Percentiles rank a stretch among this genome's conserved stretches.
These are phyloP conservation scores for Prototheca wickerhamii DNA, from an alignment of 163 green algal species.

Conservation along the genomic window DNA sequence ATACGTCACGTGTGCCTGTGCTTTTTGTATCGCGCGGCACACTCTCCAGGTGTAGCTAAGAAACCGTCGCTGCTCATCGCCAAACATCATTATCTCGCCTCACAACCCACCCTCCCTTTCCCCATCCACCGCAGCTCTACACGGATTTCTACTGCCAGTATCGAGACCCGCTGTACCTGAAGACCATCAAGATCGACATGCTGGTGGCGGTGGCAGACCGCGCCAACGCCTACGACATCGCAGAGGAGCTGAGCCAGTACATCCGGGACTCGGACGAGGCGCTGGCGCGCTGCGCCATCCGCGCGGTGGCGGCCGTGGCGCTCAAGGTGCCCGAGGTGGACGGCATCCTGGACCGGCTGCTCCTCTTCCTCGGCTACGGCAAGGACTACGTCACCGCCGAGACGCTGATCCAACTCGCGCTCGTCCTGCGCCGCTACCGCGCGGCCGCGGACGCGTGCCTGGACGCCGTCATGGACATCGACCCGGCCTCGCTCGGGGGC, in stretches of 20 bases:
- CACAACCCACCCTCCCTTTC: neutral
- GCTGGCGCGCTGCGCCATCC: slow-evolving; percentile 56
- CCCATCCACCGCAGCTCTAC: slow-evolving; percentile 35
- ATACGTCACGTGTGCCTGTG: slow-evolving; percentile 12
- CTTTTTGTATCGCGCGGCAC: neutral
- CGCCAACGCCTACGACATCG: slow-evolving; percentile 88
- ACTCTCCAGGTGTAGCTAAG: too few relatives aligned
- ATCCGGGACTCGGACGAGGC: slow-evolving; percentile 58
- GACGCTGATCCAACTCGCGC: slow-evolving; percentile 74
- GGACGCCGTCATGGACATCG: slow-evolving; percentile 32
- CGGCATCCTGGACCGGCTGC: slow-evolving; percentile 85
- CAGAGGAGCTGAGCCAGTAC: slow-evolving; percentile 80
- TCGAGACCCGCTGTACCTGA: slow-evolving; percentile 86
- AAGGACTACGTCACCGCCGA: slow-evolving; percentile 73
- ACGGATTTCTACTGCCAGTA: slow-evolving; percentile 78
- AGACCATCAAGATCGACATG: slow-evolving; percentile 89
- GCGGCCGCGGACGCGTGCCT: slow-evolving; percentile 57
- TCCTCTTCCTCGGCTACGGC: slow-evolving; percentile 79
- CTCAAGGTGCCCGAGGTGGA: slow-evolving; percentile 59
- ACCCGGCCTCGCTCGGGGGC: slow-evolving; percentile 36
- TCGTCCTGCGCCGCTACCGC: slow-evolving; percentile 80
- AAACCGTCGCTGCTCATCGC: neutral
- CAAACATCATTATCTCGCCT: neutral
- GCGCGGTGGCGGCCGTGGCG: slow-evolving; percentile 46
- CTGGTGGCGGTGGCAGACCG: slow-evolving; percentile 63